Base-by-base conservation (phyloP, 2,329 filamentous ascomycete species). In the Colletotrichum brevisporum region DNA sequence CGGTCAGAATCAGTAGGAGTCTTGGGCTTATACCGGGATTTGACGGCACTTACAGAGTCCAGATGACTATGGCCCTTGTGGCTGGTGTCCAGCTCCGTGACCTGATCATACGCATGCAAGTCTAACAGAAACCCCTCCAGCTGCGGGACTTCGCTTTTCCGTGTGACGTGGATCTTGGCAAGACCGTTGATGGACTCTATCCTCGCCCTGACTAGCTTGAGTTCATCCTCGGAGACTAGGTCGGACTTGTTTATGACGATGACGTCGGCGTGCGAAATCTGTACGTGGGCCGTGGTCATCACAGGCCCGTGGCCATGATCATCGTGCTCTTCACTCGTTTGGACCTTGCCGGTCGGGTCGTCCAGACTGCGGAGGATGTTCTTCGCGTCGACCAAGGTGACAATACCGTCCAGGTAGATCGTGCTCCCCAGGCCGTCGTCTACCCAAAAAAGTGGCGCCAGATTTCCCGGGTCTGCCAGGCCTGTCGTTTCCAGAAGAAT, bases 401-500 rank as follows among this genome's bases (percentile, higher is more conserved):
- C 95, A 65, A 99, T 97, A 2, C 96, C 96, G 77, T 99, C 96
- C 0, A 99, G 89, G 79, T 97, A 99, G 75, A 99, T 98, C 45
- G 92, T 95, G 79, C 95, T 97, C 8, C 94, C 95, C 3, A 99
- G 87, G 0, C 95, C 96, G 73, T 98, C 95, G 75, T 99, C 96
- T 27, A 99, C 91, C 96, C 96, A 99, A 83, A 99, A 99, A 15
- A 98, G 83, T 0, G 96, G 96, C 0, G 96, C 96, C 59, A 99
- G 90, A 75, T 98, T 98, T 1, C 96, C 96, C 0, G 96, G 96
- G 76, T 99, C 95, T 5, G 96, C 96, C 6, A 99, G 87, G 0
- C 96, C 96, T 0, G 96, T 98, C 0, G 96, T 99, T 80, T 99
- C 96, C 1, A 99, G 90, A 2, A 99, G 88, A 73, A 99, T 98